Conservation (phyloP, 352 stramenopile genomes). For the Globisporangium rhizosaccharum region DNA sequence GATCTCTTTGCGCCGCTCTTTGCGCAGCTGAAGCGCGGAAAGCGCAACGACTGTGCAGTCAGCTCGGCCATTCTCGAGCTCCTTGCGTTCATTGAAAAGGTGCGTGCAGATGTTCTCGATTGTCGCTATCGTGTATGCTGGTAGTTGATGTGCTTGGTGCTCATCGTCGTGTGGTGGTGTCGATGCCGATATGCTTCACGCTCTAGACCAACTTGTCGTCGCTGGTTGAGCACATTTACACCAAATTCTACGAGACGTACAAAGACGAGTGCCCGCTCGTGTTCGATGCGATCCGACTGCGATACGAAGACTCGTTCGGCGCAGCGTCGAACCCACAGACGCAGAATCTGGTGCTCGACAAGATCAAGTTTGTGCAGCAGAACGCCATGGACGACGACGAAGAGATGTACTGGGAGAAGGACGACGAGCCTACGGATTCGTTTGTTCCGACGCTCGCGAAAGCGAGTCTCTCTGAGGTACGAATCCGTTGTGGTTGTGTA, state of each 20-base stretch:
- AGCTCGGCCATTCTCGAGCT: slow-evolving; percentile 73
- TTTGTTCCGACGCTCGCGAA: slow-evolving; percentile 34
- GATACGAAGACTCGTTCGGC: slow-evolving; percentile 48
- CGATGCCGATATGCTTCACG: background rate
- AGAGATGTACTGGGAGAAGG: slow-evolving; percentile 76
- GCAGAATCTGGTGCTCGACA: slow-evolving; percentile 21
- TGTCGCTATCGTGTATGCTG: background rate
- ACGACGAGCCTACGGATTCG: slow-evolving; percentile 36
- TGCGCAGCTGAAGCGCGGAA: slow-evolving; percentile 40
- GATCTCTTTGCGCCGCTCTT: slow-evolving; percentile 59
- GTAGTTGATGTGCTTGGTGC: background rate
- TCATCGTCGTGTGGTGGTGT: background rate
- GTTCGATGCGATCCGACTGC: slow-evolving; percentile 61
- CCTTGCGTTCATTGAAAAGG: slow-evolving; percentile 73
- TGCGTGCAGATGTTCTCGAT: slow-evolving; percentile 9
- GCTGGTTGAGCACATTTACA: slow-evolving; percentile 74
- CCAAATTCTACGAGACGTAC: slow-evolving; percentile 72
- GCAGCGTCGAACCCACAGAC: slow-evolving; percentile 15
- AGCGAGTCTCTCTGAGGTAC: slow-evolving; percentile 43
- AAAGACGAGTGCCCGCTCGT: slow-evolving; percentile 65
- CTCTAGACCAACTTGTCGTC: slow-evolving; percentile 55
- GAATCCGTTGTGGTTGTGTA: background rate
- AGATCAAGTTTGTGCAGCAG: slow-evolving; percentile 50
- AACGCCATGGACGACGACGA: slow-evolving; percentile 68
- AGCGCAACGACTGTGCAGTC: slow-evolving; percentile 51